Evolutionary conservation across 225 moss, liverwort and hornwort genomes (phyloP).

Genomic region (Bryoerythrophyllum caledonicum): DNA sequence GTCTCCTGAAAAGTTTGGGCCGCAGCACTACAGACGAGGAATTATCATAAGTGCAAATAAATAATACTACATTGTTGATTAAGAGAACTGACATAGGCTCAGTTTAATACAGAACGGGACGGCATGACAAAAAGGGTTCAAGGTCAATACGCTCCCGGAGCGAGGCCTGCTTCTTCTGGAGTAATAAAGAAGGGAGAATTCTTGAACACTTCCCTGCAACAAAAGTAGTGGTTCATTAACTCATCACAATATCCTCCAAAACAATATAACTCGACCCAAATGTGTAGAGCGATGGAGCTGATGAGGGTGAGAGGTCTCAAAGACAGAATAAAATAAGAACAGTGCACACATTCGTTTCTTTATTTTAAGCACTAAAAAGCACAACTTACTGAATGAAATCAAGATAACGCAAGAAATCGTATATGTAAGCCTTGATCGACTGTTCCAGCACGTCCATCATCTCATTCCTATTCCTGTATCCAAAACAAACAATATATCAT

Average conservation of each 20-base stretch:
- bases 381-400: constrained; percentile 67
- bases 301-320: background rate
- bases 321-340: background rate
- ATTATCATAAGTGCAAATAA: background rate
- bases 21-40: constrained; percentile 43
- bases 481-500: too few species aligned
- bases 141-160: constrained; percentile 48
- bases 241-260: too few species aligned
- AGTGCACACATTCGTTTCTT: background rate
- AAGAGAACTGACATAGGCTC: constrained; percentile 4
- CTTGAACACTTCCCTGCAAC: constrained; percentile 83
- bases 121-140: background rate
- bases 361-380: too few species aligned
- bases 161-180: constrained; percentile 84
- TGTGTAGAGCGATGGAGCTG: too few species aligned
- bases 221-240: background rate
- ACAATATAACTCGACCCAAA: too few species aligned
- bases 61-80: background rate
- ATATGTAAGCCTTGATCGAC: constrained; percentile 61
- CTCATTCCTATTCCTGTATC: constrained; percentile 62
- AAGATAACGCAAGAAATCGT: constrained; percentile 78
- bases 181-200: constrained; percentile 95
- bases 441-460: constrained; percentile 62
- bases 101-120: constrained; percentile 16
- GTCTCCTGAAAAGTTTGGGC: constrained; percentile 75